Conservation (phyloP, 495 filamentous ascomycete genomes). For the Penicillium atrosanguineum region DNA sequence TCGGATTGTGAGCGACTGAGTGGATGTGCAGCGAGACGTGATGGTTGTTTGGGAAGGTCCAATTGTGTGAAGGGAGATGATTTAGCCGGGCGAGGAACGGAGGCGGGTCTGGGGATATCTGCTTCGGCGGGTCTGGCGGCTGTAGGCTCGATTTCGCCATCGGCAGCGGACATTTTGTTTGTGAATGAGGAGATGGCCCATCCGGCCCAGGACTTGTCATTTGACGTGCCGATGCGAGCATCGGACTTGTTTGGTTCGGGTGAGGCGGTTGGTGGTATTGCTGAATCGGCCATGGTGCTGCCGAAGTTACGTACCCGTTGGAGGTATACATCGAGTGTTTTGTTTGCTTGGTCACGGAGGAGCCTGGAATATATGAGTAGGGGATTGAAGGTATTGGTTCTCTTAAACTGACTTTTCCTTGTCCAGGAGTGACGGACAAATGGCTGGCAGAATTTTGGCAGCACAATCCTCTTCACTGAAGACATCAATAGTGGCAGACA, state of each 20-base stretch:
- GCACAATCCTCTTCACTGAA: conserved; percentile 94
- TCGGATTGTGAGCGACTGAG: conserved; percentile 41
- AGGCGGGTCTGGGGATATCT: conserved; percentile 42
- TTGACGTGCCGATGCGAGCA: conserved; percentile 72
- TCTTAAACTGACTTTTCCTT: conserved; percentile 68
- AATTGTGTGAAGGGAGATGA: conserved; percentile 54
- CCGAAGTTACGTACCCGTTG: conserved; percentile 77
- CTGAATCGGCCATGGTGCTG: conserved; percentile 76
- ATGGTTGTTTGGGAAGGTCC: conserved; percentile 28
- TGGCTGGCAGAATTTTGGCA: conserved; percentile 70
- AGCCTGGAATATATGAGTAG: conserved; percentile 39
- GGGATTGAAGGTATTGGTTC: neutral
- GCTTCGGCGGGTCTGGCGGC: conserved; percentile 26
- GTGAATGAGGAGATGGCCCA: conserved; percentile 99
- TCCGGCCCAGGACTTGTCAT: conserved; percentile 79
- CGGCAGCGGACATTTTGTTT: conserved; percentile 80
- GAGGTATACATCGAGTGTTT: conserved; percentile 87
- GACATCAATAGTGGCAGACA: conserved; percentile 78
- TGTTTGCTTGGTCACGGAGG: conserved; percentile 85
- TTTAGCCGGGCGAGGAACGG: conserved; percentile 44
- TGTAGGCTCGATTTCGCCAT: conserved; percentile 73
- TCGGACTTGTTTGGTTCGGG: conserved; percentile 41
- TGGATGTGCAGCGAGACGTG: conserved; percentile 39
- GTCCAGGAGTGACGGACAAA: conserved; percentile 79
- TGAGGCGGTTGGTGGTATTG: conserved; percentile 48